Conservation (phyloP, 2,329 filamentous ascomycete genomes). For the Pseudogymnoascus sp. region DNA sequence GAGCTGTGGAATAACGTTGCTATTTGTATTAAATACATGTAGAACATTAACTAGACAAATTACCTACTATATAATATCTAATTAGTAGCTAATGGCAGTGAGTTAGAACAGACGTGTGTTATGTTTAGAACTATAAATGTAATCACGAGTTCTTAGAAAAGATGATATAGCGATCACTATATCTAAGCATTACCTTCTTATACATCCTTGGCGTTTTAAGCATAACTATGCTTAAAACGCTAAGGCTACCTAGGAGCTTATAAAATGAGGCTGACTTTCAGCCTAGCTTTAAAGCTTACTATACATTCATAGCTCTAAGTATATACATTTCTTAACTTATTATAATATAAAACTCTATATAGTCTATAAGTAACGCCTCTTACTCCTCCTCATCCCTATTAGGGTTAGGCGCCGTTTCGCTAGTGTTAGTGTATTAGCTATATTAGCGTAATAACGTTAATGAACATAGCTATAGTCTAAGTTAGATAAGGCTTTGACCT, state of each 20-base stretch:
- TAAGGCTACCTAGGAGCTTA: background rate
- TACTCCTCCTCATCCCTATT: background rate
- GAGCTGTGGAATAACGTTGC: background rate
- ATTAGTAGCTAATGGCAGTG: too few relatives aligned
- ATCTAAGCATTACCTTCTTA: too few relatives aligned
- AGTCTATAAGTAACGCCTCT: background rate
- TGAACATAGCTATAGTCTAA: background rate
- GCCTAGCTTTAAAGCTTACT: background rate
- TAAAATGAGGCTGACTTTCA: background rate
- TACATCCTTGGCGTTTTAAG: background rate
- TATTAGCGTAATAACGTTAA: background rate
- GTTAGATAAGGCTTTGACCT: background rate
- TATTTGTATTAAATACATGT: background rate
- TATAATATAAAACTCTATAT: background rate
- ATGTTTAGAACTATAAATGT: too few relatives aligned
- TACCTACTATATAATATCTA: too few relatives aligned
- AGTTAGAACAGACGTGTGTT: too few relatives aligned
- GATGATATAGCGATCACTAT: background rate
- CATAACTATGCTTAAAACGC: background rate
- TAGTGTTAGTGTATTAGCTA: background rate
- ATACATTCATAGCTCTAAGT: background rate
- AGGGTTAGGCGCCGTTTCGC: background rate
- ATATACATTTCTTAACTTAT: background rate
- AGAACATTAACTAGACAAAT: too few relatives aligned
- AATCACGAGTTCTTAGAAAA: background rate